These are phyloP conservation scores for Oryza punctata DNA, from an alignment of 176 grass and related monocot genomes.

Conservation along the genomic window DNA sequence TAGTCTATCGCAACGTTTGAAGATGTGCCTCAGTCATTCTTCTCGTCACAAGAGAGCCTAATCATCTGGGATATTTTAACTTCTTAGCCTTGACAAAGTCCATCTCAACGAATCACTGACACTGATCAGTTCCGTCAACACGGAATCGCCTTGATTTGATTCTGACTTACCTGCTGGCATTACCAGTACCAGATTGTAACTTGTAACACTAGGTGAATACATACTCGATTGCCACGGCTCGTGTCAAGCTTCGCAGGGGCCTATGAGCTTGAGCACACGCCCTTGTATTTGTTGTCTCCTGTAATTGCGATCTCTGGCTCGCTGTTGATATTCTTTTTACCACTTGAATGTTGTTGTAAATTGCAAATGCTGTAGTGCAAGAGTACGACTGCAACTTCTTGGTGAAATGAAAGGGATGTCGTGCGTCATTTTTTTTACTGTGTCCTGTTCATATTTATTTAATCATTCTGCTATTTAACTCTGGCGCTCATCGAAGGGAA, in stretches of 20 bases:
- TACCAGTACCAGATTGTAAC: not conserved
- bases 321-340: not conserved
- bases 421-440: no score
- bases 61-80: conserved; percentile 44
- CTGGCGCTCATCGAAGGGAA: no score
- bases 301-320: conserved; percentile 14
- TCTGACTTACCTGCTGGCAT: conserved; percentile 1
- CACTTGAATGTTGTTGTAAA: conserved; percentile 11
- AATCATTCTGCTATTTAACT: not conserved
- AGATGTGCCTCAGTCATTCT: conserved; percentile 67
- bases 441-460: not conserved
- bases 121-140: conserved; percentile 9
- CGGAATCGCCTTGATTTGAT: conserved; percentile 12
- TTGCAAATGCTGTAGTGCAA: conserved; percentile 1
- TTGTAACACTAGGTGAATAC: conserved; percentile 44
- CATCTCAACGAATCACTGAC: not conserved
- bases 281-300: conserved; percentile 32
- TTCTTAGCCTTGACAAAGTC: conserved; percentile 23
- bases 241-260: not conserved
- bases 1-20: conserved; percentile 60
- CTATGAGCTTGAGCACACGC: conserved; percentile 7
- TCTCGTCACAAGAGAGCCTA: conserved; percentile 50
- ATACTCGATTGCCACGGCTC: conserved; percentile 17
- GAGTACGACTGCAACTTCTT: not conserved
- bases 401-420: conserved; percentile 1